Evolutionary conservation across 192 early-diverging fungal genomes (phyloP).

Genomic region (Coemansia sp.): DNA sequence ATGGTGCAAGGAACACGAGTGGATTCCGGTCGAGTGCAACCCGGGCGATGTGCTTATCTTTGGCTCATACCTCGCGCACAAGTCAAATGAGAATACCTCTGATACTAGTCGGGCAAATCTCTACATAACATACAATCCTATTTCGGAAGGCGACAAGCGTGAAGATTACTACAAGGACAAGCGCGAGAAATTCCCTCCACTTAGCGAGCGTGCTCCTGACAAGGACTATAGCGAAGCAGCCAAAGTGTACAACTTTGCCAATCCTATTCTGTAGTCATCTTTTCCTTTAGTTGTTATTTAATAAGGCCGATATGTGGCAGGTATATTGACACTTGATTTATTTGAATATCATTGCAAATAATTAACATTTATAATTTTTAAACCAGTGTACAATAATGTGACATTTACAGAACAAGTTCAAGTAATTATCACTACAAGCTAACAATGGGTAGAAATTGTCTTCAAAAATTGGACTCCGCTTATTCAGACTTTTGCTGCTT

Average conservation of each 20-base stretch:
- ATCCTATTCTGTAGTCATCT: conserved; percentile 52
- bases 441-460: too few species aligned
- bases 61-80: conserved; percentile 65
- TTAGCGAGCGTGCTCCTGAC: conserved; percentile 54
- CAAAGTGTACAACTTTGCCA: conserved; percentile 61
- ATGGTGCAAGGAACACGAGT: conserved; percentile 55
- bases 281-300: not conserved
- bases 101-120: conserved; percentile 56
- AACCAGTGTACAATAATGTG: too few species aligned
- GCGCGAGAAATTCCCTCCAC: conserved; percentile 59
- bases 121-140: conserved; percentile 64
- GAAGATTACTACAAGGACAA: conserved; percentile 63
- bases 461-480: not conserved
- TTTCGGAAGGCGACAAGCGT: conserved; percentile 59
- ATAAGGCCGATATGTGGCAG: too few species aligned
- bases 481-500: conserved; percentile 11
- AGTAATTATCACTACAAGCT: too few species aligned
- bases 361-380: too few species aligned
- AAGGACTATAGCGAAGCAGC: conserved; percentile 61
- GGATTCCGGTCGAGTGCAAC: conserved; percentile 60
- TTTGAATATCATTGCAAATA: too few species aligned
- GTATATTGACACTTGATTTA: too few species aligned
- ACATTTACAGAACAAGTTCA: too few species aligned
- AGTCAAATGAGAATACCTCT: conserved; percentile 56
- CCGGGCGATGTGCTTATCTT: conserved; percentile 63